phyloP scores from a whole-genome alignment of 768 basidiomycete genomes.

The Ramaria rubella region DNA sequence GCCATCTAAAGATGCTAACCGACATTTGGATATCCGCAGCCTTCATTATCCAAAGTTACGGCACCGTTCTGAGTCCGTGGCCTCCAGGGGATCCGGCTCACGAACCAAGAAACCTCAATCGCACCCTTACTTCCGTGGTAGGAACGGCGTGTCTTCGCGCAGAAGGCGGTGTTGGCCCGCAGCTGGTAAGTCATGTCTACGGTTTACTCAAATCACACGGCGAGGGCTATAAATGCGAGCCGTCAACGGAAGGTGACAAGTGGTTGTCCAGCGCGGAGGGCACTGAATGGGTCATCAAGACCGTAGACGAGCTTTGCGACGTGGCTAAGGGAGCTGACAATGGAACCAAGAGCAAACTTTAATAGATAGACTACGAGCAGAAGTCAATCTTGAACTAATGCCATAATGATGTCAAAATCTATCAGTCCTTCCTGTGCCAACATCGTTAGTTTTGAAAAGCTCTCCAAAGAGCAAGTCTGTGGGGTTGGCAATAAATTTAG shows the following conservation, averaged over 20 bases:
- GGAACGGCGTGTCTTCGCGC: constrained; percentile 82
- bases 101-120: constrained; percentile 64
- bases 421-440: no score
- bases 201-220: constrained; percentile 79
- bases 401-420: no score
- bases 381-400: background rate
- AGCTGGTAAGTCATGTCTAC: constrained; percentile 83
- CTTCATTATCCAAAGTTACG: constrained; percentile 84
- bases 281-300: constrained; percentile 81
- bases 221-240: constrained; percentile 33
- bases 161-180: constrained; percentile 78
- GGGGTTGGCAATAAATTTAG: no score
- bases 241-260: constrained; percentile 59
- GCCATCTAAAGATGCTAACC: background rate
- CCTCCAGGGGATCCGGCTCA: constrained; percentile 62
- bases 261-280: constrained; percentile 86
- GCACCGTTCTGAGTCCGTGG: constrained; percentile 68
- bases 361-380: constrained; percentile 21
- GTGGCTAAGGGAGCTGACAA: constrained; percentile 45
- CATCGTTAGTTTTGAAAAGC: no score
- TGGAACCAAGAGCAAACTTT: constrained; percentile 48
- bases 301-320: constrained; percentile 74
- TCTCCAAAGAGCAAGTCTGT: no score
- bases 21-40: constrained; percentile 33
- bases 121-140: constrained; percentile 76